phyloP scores from a whole-genome alignment of 2,329 filamentous ascomycete species.

The Pseudogymnoascus sp. region DNA sequence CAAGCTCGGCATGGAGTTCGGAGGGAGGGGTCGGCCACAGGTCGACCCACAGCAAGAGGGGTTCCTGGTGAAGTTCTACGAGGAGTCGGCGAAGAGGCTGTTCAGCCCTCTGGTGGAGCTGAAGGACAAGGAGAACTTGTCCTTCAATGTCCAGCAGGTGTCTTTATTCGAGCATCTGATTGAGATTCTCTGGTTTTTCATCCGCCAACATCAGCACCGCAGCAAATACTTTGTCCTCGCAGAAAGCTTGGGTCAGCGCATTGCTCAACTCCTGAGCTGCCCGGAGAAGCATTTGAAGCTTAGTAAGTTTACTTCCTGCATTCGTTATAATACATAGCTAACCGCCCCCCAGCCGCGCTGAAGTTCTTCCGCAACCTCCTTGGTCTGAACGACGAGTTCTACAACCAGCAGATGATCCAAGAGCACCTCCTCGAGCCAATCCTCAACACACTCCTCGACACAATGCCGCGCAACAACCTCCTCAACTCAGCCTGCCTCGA shows the following conservation, averaged over 20 bases:
- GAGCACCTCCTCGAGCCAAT: slow-evolving; percentile 78
- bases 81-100: slow-evolving; percentile 73
- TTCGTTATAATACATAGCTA: slow-evolving; percentile 11
- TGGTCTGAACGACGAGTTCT: slow-evolving; percentile 82
- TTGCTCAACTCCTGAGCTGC: slow-evolving; percentile 73
- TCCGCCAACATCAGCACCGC: slow-evolving; percentile 77
- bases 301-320: slow-evolving; percentile 48
- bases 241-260: slow-evolving; percentile 68
- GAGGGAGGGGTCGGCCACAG: slow-evolving; percentile 52
- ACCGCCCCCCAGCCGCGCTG: slow-evolving; percentile 58
- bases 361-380: slow-evolving; percentile 90
- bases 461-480: slow-evolving; percentile 86
- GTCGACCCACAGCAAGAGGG: slow-evolving; percentile 70
- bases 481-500: slow-evolving; percentile 91
- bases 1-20: slow-evolving; percentile 61
- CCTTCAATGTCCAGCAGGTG: slow-evolving; percentile 74
- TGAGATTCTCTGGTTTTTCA: slow-evolving; percentile 89
- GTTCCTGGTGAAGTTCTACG: slow-evolving; percentile 85
- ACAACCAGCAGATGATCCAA: slow-evolving; percentile 75
- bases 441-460: slow-evolving; percentile 73
- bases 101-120: slow-evolving; percentile 83
- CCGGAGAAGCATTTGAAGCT: slow-evolving; percentile 90
- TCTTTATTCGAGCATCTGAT: slow-evolving; percentile 87
- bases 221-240: slow-evolving; percentile 83
- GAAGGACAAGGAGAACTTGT: slow-evolving; percentile 59